These are phyloP conservation scores for Penicillium sp. DNA, from an alignment of 2,329 filamentous ascomycete species.

Conservation along the genomic window DNA sequence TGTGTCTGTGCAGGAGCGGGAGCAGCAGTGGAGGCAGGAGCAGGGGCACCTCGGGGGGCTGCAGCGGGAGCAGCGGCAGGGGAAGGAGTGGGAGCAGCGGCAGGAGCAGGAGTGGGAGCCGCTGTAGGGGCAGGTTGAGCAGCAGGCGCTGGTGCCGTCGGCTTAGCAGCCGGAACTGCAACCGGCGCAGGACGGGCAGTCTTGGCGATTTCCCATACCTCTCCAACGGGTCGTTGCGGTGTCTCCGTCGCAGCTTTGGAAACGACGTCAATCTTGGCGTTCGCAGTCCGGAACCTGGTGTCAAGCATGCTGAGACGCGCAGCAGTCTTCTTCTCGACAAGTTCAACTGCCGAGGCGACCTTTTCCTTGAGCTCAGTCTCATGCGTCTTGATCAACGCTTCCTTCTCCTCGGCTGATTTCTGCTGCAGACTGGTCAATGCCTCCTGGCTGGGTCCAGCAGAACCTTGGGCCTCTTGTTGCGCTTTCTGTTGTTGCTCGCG, in stretches of 20 bases:
- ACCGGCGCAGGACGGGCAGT: slow-evolving; percentile 53
- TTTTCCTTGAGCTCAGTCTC: slow-evolving; percentile 58
- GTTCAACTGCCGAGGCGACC: slow-evolving; percentile 59
- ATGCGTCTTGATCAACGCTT: slow-evolving; percentile 44
- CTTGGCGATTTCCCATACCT: slow-evolving; percentile 83
- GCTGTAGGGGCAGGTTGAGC: slow-evolving; percentile 15
- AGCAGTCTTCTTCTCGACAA: slow-evolving; percentile 70
- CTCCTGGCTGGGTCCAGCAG: slow-evolving; percentile 31
- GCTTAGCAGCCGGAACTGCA: slow-evolving; percentile 31
- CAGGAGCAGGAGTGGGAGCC: slow-evolving; percentile 22
- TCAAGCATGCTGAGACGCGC: slow-evolving; percentile 76
- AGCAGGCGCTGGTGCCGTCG: slow-evolving; percentile 22
- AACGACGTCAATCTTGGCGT: slow-evolving; percentile 73
- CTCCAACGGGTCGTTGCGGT: slow-evolving; percentile 73
- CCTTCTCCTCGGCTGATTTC: slow-evolving; percentile 40
- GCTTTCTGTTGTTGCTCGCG: slow-evolving; percentile 44
- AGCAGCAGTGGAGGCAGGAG: slow-evolving; percentile 2
- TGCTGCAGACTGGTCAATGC: slow-evolving; percentile 39
- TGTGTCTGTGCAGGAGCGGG: slow-evolving; percentile 6
- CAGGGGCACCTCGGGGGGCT: slow-evolving; percentile 6
- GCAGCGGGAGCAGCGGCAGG: slow-evolving; percentile 5
- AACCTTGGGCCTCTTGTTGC: slow-evolving; percentile 33
- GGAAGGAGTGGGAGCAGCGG: slow-evolving; percentile 22
- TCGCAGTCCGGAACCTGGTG: slow-evolving; percentile 60
- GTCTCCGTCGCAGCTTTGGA: slow-evolving; percentile 80